Percentiles rank a stretch among this genome's conserved stretches.
These are phyloP conservation scores for Chytriomyces confervae DNA, from an alignment of 192 early-diverging fungal species.

Conservation along the genomic window DNA sequence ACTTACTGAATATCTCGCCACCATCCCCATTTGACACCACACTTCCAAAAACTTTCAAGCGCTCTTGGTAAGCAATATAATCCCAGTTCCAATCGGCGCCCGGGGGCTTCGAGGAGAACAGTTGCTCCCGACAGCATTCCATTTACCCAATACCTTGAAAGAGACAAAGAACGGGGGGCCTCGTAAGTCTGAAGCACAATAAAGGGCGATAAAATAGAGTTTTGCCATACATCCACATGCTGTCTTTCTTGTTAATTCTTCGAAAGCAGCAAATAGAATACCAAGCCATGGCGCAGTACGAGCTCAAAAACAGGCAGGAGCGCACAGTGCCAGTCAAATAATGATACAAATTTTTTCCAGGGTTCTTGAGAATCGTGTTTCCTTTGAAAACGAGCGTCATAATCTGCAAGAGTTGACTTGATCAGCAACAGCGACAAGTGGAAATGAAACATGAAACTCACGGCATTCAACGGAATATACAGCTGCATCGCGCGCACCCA, in stretches of 20 bases:
- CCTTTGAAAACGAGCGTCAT: slow-evolving; percentile 48
- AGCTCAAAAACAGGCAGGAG: slow-evolving; percentile 42
- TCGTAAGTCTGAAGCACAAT: background rate
- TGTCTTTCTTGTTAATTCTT: slow-evolving; percentile 12
- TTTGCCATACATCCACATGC: slow-evolving; percentile 27
- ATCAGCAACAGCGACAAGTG: background rate
- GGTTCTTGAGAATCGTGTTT: slow-evolving; percentile 39
- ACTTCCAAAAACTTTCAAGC: slow-evolving; percentile 73
- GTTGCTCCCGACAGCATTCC: slow-evolving; percentile 67
- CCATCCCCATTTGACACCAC: slow-evolving; percentile 61
- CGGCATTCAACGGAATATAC: slow-evolving; percentile 47
- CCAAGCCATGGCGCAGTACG: slow-evolving; percentile 51
- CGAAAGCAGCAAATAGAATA: slow-evolving; percentile 42
- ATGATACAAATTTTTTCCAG: slow-evolving; percentile 24
- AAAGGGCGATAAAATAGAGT: background rate
- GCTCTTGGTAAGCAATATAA: slow-evolving; percentile 86
- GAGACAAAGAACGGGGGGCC: background rate
- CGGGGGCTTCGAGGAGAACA: slow-evolving; percentile 65
- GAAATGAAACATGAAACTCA: background rate
- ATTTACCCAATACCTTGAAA: slow-evolving; percentile 48
- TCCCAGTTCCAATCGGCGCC: slow-evolving; percentile 71
- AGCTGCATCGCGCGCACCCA: slow-evolving; percentile 40
- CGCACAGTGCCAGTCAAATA: slow-evolving; percentile 32
- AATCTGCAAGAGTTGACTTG: slow-evolving; percentile 17
- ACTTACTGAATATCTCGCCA: slow-evolving; percentile 59